Base-by-base conservation (phyloP, 768 basidiomycete genomes). In the Tubosaeta brunneosetosa region DNA sequence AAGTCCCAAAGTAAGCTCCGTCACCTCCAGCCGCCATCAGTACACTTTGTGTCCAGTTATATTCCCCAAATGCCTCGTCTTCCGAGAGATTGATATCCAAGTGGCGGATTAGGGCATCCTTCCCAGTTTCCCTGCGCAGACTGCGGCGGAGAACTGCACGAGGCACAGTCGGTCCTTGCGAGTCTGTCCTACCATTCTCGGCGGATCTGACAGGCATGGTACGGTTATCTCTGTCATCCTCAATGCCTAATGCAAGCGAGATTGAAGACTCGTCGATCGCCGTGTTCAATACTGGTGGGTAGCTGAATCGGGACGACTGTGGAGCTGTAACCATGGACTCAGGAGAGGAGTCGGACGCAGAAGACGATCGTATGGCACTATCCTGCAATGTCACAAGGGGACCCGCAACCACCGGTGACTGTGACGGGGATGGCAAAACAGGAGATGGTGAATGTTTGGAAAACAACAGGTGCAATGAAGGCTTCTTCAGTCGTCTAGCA, bases 11-110 rank as follows among this genome's bases (percentile, higher is more conserved):
- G 62, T 48, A 12, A 66, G 58, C 43, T 78, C 74, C 46, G 22
- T 22, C 22, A 22, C 22, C 22, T 22, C 84, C 82, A 51, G 85
- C 86, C n/a, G 85, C 86, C 67, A 82, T 66, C 52, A 91, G 65
- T 45, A 91, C 88, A 58, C 83, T 86, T 61, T 77, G 73, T 43
- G 85, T 84, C 88, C 89, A 91, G 62, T 88, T 81, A 45, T 81
- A 84, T 53, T 74, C 75, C 38, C 74, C 68, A 43, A 53, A 50
- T 36, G 71, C 71, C 22, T 78, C 77, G 53, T 79, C 73, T 48
- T 74, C 61, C 2, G 58, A 47, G 31, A 69, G 57, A 29, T 56
- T 22, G 16, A 70, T 49, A 17, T 70, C 57, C 47, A 72, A 44
- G 50, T 61, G 60, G 60, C 57, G 52, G 59, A 65, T 54, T 56